Evolutionary conservation across 805 yeast genomes (phyloP), one percentile per base, ranked within the genome.

Genomic region (Zygosaccharomyces rouxii): DNA sequence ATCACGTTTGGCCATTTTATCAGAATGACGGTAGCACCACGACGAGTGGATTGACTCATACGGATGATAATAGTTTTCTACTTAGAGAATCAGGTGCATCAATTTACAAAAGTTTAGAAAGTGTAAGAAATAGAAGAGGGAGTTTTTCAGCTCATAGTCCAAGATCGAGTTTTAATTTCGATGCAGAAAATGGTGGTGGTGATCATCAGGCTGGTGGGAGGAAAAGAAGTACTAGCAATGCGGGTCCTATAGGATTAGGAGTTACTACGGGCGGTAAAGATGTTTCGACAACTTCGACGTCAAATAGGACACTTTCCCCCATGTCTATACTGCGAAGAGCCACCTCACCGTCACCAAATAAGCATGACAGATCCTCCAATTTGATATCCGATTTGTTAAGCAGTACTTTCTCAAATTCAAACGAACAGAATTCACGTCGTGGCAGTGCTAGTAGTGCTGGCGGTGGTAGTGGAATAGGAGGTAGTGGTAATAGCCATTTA

Each of bases 1-100:
- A 79, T 44, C 97, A 92, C 63, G 81, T 86, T 5, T 94, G 99
- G 99, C 94, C 96, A 0, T 89, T 94, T 63, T 92, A 80, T 73
- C 73, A 70, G 16, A 66, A 75, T 37, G 82, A 82, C 19, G 78
- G 79, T 9, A 76, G 35, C 9, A 30, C 39, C 26, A 44, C 31
- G 16, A 41, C 37, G 7, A 26, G 46, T 29, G 44, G 40, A 11
- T n/a, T 26, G 19, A 44, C 35, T 19, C 25, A 16, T 18, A 40
- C 48, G 7, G 49, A 48, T 14, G 55, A 54, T 16, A 44, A 51
- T 33, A 49, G 49, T 18, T 52, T 50, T 29, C 47, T 56, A 18
- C 39, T 53, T 23, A 54, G 49, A 16, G 58, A 58, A 19, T 56
- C 60, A 52, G 62, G 55, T 44, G 62, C 48, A 30, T 64, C 56